Evolutionary conservation across 768 basidiomycete genomes (phyloP), one percentile per base, ranked within the genome.

Genomic region (Flagelloscypha sp.): DNA sequence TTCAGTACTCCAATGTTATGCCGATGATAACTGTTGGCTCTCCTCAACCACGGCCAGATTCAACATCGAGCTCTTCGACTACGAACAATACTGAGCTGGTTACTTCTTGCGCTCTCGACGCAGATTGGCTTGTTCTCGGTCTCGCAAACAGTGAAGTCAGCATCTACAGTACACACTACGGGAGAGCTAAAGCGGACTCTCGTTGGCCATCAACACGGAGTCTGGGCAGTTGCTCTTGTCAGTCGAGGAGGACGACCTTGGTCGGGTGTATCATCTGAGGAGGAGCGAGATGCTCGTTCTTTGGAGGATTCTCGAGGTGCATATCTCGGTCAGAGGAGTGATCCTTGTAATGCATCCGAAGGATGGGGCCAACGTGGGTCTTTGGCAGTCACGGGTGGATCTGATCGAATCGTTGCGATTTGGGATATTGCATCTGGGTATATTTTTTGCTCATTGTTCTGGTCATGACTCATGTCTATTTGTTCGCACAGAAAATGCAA

Each of bases 351-450:
- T n/a, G n/a, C n/a, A n/a, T n/a, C n/a, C n/a, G n/a, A 76, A 35
- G 94, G 94, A 1, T 97, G 89, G 87, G 92, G 93, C 0, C 86
- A 93, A 51, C 75, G 78, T 2, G 75, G 76, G 31, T 65, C 87
- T 6, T 62, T 95, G 5, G 76, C 94, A 13, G 83, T 98, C 17
- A 90, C 83, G 40, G 93, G 87, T 1, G 93, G 92, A 4, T 95
- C 94, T 48, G 94, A 99, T 52, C 82, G 92, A 47, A 73, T 76
- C 29, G 61, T 99, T 12, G 68, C 82, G 23, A 86, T 99, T 0
- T 97, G 93, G 93, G 89, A 95, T 51, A 74, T 84, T 6, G 68
- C 74, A 33, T 77, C 84, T n/a, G 92, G 92, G 83, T 93, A 49
- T 31, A 76, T 52, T 10, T 34, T 33, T 12, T 12, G 5, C 22